A percentile compares a stretch with the other conserved stretches of the same genome.
Evolutionary conservation across 2,329 filamentous ascomycete species (phyloP).

Genomic region (Ascochyta lentis): DNA sequence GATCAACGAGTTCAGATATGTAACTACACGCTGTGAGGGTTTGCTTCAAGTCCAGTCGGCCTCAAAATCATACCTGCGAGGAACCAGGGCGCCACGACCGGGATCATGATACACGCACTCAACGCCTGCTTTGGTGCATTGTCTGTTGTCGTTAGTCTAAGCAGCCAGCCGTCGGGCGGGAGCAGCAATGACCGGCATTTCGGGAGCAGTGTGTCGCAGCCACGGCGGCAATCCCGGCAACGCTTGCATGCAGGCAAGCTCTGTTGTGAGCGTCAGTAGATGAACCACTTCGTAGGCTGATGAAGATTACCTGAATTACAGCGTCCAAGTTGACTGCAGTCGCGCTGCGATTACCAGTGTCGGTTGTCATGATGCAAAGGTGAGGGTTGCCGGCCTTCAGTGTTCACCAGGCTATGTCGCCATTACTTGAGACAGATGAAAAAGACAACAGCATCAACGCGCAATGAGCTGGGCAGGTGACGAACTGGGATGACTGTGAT

Average conservation of each 20-base stretch:
- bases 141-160: slow-evolving; percentile 30
- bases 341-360: slow-evolving; percentile 4
- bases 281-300: background rate
- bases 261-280: slow-evolving; percentile 19
- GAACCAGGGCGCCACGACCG: slow-evolving; percentile 39
- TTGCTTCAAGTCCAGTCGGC: background rate
- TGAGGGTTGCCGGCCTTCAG: background rate
- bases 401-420: background rate
- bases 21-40: slow-evolving; percentile 30
- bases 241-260: slow-evolving; percentile 45
- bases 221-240: slow-evolving; percentile 46
- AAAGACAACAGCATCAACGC: background rate
- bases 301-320: slow-evolving; percentile 29
- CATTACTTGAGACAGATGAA: slow-evolving; percentile 3
- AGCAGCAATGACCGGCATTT: slow-evolving; percentile 37
- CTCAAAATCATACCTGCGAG: slow-evolving; percentile 33
- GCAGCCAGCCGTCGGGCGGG: background rate
- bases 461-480: slow-evolving; percentile 14
- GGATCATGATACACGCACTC: slow-evolving; percentile 47
- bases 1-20: slow-evolving; percentile 45
- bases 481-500: slow-evolving; percentile 11
- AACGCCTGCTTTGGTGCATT: slow-evolving; percentile 46
- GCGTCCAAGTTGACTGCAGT: slow-evolving; percentile 26
- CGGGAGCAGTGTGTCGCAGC: slow-evolving; percentile 46
- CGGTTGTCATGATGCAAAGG: slow-evolving; percentile 10